Evolutionary conservation across 352 stramenopile species (phyloP).

Genomic region (Phytophthora idaei): DNA sequence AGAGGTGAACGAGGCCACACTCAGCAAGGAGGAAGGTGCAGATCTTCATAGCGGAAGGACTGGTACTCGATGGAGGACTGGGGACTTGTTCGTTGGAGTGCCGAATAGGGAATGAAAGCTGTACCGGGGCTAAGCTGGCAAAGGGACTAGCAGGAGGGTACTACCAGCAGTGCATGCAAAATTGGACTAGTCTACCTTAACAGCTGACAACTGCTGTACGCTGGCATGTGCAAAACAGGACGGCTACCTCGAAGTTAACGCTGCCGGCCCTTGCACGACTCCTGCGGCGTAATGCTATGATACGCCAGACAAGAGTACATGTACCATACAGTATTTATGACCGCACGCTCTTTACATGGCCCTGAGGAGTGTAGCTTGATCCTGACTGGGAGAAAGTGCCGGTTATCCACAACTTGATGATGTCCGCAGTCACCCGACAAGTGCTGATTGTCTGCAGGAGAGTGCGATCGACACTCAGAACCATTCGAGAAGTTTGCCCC

Average conservation of each 20-base stretch:
- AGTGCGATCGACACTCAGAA: no score
- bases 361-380: background rate
- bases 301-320: background rate
- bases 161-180: background rate
- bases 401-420: constrained; percentile 9
- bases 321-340: constrained; percentile 5
- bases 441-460: background rate
- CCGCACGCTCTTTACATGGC: background rate
- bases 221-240: background rate
- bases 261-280: no score
- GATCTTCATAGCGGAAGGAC: constrained; percentile 29
- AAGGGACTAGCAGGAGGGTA: background rate
- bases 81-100: constrained; percentile 3
- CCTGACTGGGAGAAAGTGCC: constrained; percentile 3
- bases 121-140: background rate
- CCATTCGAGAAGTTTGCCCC: no score
- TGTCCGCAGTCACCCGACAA: background rate
- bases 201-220: background rate
- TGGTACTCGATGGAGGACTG: background rate
- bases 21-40: constrained; percentile 21
- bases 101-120: constrained; percentile 27
- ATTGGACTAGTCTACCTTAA: constrained; percentile 14
- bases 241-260: background rate
- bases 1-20: constrained; percentile 21
- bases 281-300: no score